Percentiles rank a stretch among this genome's conserved stretches.
These are phyloP conservation scores for Populus hybrid DNA, from an alignment of 441 rosid species.

Conservation along the genomic window DNA sequence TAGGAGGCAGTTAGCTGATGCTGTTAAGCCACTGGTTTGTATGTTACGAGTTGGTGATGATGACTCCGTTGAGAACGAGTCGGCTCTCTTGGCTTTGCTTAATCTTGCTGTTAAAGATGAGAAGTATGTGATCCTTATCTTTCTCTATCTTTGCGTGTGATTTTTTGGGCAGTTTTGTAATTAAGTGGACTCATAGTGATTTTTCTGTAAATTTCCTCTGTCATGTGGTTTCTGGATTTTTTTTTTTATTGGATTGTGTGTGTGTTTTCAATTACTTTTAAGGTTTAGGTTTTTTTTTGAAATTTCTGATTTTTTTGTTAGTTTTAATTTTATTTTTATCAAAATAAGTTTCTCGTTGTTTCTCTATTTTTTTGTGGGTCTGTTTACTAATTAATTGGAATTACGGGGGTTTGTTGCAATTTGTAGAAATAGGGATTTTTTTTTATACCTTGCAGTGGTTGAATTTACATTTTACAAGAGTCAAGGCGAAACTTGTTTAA, in stretches of 20 bases:
- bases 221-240: neutral
- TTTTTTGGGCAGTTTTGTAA: neutral
- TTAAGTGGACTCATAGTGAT: neutral
- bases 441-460: neutral
- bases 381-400: neutral
- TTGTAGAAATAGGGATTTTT: neutral
- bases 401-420: neutral
- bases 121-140: constrained; percentile 39
- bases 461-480: too few relatives aligned
- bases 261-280: neutral
- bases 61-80: constrained; percentile 46
- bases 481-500: too few relatives aligned
- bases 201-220: neutral
- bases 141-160: neutral
- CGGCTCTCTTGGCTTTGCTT: constrained; percentile 87
- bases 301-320: neutral
- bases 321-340: neutral
- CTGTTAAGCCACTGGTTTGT: constrained; percentile 71
- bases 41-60: constrained; percentile 49
- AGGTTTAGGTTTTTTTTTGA: neutral
- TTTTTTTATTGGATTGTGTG: neutral
- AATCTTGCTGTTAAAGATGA: constrained; percentile 96
- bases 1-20: constrained; percentile 69
- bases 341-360: neutral
- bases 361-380: neutral